Evolutionary conservation across 225 moss, liverwort and hornwort species (phyloP), one percentile per base, ranked within the genome.

Genomic region (Thuidium tamariscinum): DNA sequence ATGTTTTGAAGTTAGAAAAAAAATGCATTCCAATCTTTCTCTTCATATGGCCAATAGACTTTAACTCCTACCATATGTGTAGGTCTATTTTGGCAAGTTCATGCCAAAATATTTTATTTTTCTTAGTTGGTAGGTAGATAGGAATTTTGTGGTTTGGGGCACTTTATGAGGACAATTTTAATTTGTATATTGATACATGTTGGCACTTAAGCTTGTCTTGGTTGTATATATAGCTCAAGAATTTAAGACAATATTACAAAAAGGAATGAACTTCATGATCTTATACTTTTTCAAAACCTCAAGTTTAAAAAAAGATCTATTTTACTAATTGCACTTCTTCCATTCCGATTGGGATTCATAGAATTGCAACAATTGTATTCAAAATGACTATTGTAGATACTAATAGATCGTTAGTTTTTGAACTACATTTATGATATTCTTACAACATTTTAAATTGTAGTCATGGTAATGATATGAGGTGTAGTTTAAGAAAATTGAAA

Each of bases 31-130:
- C 4, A 1, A 23, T 39, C 7, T 3, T 39, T 39, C 6, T 2
- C 7, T 9, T 1, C 1, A 13, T 1, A 4, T 1, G 4, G 12
- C 0, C 21, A 20, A 3, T 0, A 10, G 2, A 6, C 11, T n/a
- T n/a, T 11, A 21, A 66, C 10, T 20, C 36, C 3, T 9, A 36
- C 44, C 44, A 44, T 6, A 0, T 22, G 4, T 25, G 13, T n/a
- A n/a, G n/a, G n/a, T n/a, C n/a, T n/a, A n/a, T 21, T 66, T 66
- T 20, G 11, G 3, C n/a, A 36, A 66, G 36, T 36, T 11, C 8
- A 10, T 64, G 19, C n/a, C 6, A 36, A 66, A 36, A 3, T 21
- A 1, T 20, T 36, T 15, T 18, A 17, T 17, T 66, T n/a, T n/a
- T n/a, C n/a, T n/a, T n/a, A n/a, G n/a, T n/a, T n/a, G n/a, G n/a